phyloP scores from a whole-genome alignment of 176 grass and related monocot genomes.

The Guadua angustifolia region DNA sequence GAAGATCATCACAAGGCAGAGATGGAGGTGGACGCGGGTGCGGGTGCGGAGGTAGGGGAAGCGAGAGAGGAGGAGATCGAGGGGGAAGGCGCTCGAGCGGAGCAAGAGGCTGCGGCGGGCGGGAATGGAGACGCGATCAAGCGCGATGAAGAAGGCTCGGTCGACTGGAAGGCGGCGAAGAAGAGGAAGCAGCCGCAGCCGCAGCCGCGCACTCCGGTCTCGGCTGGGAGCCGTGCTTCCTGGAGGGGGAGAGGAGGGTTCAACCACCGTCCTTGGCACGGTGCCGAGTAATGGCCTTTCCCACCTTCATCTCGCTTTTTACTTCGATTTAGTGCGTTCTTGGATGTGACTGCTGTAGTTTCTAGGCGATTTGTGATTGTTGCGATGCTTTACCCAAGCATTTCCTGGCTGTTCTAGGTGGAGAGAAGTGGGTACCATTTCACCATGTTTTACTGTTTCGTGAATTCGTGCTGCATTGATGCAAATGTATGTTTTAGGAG shows the following conservation, averaged over 20 bases:
- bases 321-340: neutral
- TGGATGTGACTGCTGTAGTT: neutral
- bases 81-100: conserved; percentile 4
- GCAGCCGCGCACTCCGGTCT: neutral
- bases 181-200: neutral
- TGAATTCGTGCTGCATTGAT: neutral
- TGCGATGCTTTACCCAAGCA: neutral
- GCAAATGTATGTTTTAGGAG: conserved; percentile 16
- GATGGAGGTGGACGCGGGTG: neutral
- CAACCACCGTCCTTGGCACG: conserved; percentile 47
- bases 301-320: neutral
- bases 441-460: neutral
- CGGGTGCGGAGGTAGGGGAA: neutral
- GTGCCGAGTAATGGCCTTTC: neutral
- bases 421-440: conserved; percentile 2
- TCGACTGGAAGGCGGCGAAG: conserved; percentile 19
- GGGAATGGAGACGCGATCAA: neutral
- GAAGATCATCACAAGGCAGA: too few species aligned
- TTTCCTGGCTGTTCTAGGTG: conserved; percentile 24
- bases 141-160: neutral
- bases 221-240: conserved; percentile 15
- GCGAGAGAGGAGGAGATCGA: conserved; percentile 7
- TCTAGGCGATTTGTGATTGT: neutral
- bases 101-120: neutral
- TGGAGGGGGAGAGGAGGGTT: conserved; percentile 51